Evolutionary conservation across 2,329 filamentous ascomycete species (phyloP), one percentile per base, ranked within the genome.

Genomic region (Calcarisporium arbuscula): DNA sequence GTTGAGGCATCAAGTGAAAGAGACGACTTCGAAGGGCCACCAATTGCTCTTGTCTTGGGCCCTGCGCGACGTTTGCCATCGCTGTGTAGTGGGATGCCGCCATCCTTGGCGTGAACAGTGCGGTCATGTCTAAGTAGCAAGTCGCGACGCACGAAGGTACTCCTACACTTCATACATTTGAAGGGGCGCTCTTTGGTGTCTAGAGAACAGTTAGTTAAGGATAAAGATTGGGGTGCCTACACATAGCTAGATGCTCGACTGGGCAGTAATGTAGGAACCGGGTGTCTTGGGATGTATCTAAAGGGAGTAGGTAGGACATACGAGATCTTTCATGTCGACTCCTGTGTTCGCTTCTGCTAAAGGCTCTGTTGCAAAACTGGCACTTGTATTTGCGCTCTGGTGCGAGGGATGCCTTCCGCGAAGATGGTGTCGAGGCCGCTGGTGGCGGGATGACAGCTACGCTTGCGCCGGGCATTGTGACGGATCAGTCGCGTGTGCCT

Each of bases 341-440:
- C 52, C 92, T 80, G 64, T 98, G 92, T 65, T 98, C 92, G 62
- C 88, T 95, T 62, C 92, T 77, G 68, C 89, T 95, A 63, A 98
- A 98, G 45, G 92, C 92, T 63, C 92, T 78, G 67, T 89, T 89
- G 71, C 92, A 96, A 65, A 95, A 96, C 72, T 95, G 88, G 70
- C 92, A 98, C 64, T 96, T 95, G 79, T 98, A 98, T 67, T 95
- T 95, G 72, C 94, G 90, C 71, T 96, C 92, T 37, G 89, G 87
- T 51, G 79, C 82, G 51, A 81, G 67, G 42, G 82, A 72, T 48
- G 82, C 65, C 67, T 94, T 94, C 64, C 85, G 80, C 54, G 82
- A 74, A 51, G 77, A 75, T 58, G 83, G 74, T 56, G 80, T 76
- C 56, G 86, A 77, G 56, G 77, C 68, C 56, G 77, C 73, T 51